Percentiles rank a stretch among this genome's conserved stretches.
These are phyloP conservation scores for Solanum piurae DNA, from an alignment of 257 asterid species.

Conservation along the genomic window DNA sequence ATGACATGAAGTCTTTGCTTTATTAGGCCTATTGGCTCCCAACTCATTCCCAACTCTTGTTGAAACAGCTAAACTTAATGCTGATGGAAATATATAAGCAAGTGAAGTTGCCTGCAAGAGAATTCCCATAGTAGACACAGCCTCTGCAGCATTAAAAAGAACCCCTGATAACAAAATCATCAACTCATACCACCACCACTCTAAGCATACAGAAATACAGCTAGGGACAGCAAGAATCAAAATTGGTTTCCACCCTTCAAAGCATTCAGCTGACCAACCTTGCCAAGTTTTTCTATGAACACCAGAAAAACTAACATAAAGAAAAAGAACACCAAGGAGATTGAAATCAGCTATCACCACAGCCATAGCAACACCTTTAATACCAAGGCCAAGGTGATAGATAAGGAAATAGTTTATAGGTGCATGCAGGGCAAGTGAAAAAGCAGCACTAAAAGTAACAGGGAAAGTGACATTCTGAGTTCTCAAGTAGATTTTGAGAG, in stretches of 20 bases:
- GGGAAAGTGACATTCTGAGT: slow-evolving; percentile 52
- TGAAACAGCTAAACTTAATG: slow-evolving; percentile 40
- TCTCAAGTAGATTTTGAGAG: slow-evolving; percentile 41
- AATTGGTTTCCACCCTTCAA: slow-evolving; percentile 33
- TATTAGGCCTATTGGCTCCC: slow-evolving; percentile 39
- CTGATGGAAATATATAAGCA: slow-evolving; percentile 43
- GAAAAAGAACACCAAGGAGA: slow-evolving; percentile 15
- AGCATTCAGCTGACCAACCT: slow-evolving; percentile 10
- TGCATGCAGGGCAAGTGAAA: slow-evolving; percentile 36
- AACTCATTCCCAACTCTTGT: slow-evolving; percentile 60
- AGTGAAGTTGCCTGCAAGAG: slow-evolving; percentile 54
- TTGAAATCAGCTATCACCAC: slow-evolving; percentile 22
- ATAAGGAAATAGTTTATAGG: slow-evolving; percentile 37
- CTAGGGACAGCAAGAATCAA: slow-evolving; percentile 35
- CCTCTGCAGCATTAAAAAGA: slow-evolving; percentile 30
- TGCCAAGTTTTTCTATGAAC: slow-evolving; percentile 14
- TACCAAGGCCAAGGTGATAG: slow-evolving; percentile 25
- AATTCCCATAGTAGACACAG: slow-evolving; percentile 58
- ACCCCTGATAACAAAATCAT: slow-evolving; percentile 56
- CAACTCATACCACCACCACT: slow-evolving; percentile 63
- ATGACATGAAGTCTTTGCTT: slow-evolving; percentile 26
- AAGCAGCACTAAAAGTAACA: slow-evolving; percentile 26
- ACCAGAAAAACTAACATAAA: slow-evolving; percentile 5
- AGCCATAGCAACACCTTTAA: slow-evolving; percentile 43
- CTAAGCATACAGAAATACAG: slow-evolving; percentile 35